These are phyloP conservation scores for Cadophora sp. DNA, from an alignment of 2,329 filamentous ascomycete genomes.

Conservation along the genomic window DNA sequence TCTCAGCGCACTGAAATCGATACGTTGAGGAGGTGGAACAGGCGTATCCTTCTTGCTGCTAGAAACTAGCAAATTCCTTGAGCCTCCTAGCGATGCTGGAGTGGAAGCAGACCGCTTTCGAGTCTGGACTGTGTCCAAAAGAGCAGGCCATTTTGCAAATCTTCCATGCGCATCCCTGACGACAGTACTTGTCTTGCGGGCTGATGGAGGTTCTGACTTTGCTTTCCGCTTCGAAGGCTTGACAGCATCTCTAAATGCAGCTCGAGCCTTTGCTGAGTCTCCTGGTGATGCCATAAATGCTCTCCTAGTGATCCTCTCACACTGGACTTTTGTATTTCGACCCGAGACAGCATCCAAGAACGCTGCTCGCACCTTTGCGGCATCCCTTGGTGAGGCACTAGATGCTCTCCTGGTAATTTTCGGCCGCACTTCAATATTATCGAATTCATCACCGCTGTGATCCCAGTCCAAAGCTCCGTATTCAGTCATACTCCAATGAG, in stretches of 20 bases:
- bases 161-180: conserved; percentile 16
- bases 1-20: neutral
- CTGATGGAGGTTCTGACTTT: neutral
- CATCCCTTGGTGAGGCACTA: conserved; percentile 13
- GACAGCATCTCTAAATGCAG: neutral
- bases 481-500: conserved; percentile 23
- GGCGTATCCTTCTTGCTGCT: conserved; percentile 18
- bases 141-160: conserved; percentile 9
- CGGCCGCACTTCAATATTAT: conserved; percentile 23
- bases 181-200: neutral
- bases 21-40: conserved; percentile 12
- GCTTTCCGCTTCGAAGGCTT: conserved; percentile 2
- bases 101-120: conserved; percentile 7
- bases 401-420: conserved; percentile 24
- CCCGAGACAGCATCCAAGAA: neutral
- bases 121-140: neutral
- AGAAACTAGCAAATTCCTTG: neutral
- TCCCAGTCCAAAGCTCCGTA: conserved; percentile 32
- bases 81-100: neutral
- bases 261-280: conserved; percentile 10
- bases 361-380: conserved; percentile 13
- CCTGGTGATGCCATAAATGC: conserved; percentile 7
- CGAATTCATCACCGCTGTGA: conserved; percentile 27
- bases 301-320: conserved; percentile 18
- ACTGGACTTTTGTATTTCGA: neutral